Conservation (phyloP, 2,329 filamentous ascomycete species). For the Blastomyces gilchristii region DNA sequence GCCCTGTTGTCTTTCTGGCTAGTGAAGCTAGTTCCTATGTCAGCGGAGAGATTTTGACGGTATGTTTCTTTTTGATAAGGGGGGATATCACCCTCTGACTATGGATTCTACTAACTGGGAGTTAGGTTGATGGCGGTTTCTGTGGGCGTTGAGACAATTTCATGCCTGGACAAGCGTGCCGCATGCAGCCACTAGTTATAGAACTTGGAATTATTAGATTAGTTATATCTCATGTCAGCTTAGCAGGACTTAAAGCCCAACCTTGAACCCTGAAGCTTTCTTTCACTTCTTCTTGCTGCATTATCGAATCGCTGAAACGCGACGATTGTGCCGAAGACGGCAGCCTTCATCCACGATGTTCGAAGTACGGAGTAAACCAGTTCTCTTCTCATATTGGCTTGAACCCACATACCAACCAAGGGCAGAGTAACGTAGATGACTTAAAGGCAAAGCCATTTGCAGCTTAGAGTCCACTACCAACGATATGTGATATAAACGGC, state of each 20-base stretch:
- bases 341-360: background rate
- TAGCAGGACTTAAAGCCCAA: background rate
- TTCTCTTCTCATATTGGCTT: background rate
- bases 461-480: background rate
- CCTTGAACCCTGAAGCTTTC: background rate
- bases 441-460: background rate
- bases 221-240: background rate
- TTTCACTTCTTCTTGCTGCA: background rate
- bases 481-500: background rate
- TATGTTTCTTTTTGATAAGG: background rate
- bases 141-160: slow-evolving; percentile 5
- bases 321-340: background rate
- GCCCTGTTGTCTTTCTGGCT: slow-evolving; percentile 13
- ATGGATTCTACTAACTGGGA: background rate
- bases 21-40: slow-evolving; percentile 17
- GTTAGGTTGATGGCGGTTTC: slow-evolving; percentile 12
- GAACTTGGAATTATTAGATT: background rate
- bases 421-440: background rate
- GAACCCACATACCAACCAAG: background rate
- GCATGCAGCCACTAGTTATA: background rate
- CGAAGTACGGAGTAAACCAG: background rate
- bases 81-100: background rate
- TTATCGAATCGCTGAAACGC: background rate
- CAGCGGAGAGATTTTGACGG: slow-evolving; percentile 42
- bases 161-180: background rate